Base-by-base conservation (phyloP, 2,329 filamentous ascomycete species). In the Penicillium paneum region DNA sequence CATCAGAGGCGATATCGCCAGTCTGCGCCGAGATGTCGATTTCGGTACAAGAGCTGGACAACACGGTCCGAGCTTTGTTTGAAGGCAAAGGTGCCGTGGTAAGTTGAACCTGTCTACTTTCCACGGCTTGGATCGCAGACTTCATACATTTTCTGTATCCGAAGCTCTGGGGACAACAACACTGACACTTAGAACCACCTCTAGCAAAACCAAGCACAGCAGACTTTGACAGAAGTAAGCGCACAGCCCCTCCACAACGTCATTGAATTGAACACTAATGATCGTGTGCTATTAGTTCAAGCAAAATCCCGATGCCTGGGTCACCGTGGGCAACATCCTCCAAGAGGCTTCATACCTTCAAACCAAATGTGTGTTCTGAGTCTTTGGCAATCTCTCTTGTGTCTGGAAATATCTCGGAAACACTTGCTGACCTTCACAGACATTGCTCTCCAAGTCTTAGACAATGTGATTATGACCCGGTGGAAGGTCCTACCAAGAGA, bases 401-500 rank as follows among this genome's bases (percentile, higher is more conserved):
- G 29, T 47, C 43, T 46, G 19, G 34, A 21, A 21, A 39, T 19
- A 3, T 11, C 29, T 13, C 3, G 29, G 26, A 7, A 13, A 6
- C 29, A 39, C n/a, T 44, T 55, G 55, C 74, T 78, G 64, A 79
- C 62, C 12, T 45, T 49, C 57, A 51, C 66, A 95, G 91, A 96
- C 75, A 82, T 99, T 68, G 94, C 92, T 50, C 81, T 99, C 63
- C 94, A 99, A 78, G 92, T 99, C 63, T 85, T 99, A 61, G 94
- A 99, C 79, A 91, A 91, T 84, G 93, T 99, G 64, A 97, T 99
- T 73, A 90, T 93, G 86, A 99, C 94, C 64, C 87, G 94, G 80
- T 99, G 94, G 95, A 99, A 97, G 80, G 91, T 97, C 56, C 79
- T 99, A 59, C 94, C 94, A 49, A 86, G 91, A 69, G 93, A 97